phyloP scores from a whole-genome alignment of 2,329 filamentous ascomycete species.

The Cladophialophora immunda region DNA sequence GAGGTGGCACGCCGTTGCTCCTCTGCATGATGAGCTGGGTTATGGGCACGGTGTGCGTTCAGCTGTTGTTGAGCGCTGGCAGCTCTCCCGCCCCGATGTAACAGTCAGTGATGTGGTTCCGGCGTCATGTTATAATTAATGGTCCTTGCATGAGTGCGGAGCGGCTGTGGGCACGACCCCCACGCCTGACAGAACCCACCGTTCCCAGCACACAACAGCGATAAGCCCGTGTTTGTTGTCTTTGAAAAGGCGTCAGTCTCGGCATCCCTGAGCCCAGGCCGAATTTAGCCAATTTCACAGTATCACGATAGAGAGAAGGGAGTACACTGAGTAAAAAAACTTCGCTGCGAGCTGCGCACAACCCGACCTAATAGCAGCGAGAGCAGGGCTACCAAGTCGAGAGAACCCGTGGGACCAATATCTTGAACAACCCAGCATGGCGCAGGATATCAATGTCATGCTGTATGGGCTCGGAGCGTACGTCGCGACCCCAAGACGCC shows the following conservation, averaged over 20 bases:
- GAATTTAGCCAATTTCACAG: neutral
- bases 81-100: too few relatives aligned
- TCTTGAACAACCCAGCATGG: conserved; percentile 38
- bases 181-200: neutral
- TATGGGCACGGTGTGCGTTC: too few relatives aligned
- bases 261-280: conserved; percentile 3
- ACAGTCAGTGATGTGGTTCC: too few relatives aligned
- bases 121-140: too few relatives aligned
- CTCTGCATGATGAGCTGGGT: too few relatives aligned
- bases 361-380: neutral
- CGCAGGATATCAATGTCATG: conserved; percentile 52
- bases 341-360: neutral
- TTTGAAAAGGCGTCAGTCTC: conserved; percentile 29
- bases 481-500: conserved; percentile 40
- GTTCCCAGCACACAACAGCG: neutral
- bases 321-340: neutral
- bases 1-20: too few relatives aligned
- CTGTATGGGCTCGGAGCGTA: conserved; percentile 65
- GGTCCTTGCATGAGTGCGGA: neutral
- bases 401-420: neutral
- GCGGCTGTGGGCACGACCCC: neutral
- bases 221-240: conserved; percentile 9
- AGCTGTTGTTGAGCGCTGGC: too few relatives aligned
- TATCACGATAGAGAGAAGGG: neutral
- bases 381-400: neutral